Conservation (phyloP, 192 early-diverging fungal genomes). For the Coemansia sp. region DNA sequence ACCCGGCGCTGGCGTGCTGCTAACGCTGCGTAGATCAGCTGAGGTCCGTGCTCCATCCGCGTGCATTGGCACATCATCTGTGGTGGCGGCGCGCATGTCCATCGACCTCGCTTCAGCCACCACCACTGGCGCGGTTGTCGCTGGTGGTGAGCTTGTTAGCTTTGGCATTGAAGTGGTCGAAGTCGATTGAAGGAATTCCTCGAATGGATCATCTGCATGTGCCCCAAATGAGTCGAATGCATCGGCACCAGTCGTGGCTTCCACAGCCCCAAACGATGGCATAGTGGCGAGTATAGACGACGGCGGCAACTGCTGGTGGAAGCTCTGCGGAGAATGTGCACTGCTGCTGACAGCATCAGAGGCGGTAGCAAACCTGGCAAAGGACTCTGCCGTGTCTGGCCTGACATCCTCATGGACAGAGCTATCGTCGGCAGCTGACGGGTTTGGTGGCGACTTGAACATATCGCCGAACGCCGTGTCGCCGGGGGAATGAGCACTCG, state of each 20-base stretch:
- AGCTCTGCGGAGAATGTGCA: neutral
- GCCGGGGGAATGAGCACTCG: slow-evolving; percentile 20
- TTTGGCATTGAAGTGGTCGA: neutral
- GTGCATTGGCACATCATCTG: slow-evolving; percentile 1
- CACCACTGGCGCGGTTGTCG: neutral
- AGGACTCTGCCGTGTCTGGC: slow-evolving; percentile 14
- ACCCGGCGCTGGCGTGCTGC: slow-evolving; percentile 47
- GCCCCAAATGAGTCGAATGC: slow-evolving; percentile 55
- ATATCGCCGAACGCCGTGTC: slow-evolving; percentile 25
- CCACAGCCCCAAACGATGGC: slow-evolving; percentile 21
- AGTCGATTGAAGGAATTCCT: slow-evolving; percentile 44
- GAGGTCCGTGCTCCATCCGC: slow-evolving; percentile 12
- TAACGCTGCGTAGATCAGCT: slow-evolving; percentile 45
- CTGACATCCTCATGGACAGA: neutral
- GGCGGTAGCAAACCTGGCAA: slow-evolving; percentile 9
- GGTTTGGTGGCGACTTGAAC: slow-evolving; percentile 14
- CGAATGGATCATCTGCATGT: slow-evolving; percentile 50
- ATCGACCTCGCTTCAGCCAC: neutral
- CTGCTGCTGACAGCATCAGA: neutral
- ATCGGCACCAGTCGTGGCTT: slow-evolving; percentile 5
- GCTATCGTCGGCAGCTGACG: slow-evolving; percentile 1
- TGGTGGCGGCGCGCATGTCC: slow-evolving; percentile 1
- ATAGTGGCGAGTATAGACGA: slow-evolving; percentile 21
- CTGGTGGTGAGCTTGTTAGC: neutral
- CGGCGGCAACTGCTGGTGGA: slow-evolving; percentile 19